phyloP scores from a whole-genome alignment of 345 rosid species.

The Sonneratia alba region DNA sequence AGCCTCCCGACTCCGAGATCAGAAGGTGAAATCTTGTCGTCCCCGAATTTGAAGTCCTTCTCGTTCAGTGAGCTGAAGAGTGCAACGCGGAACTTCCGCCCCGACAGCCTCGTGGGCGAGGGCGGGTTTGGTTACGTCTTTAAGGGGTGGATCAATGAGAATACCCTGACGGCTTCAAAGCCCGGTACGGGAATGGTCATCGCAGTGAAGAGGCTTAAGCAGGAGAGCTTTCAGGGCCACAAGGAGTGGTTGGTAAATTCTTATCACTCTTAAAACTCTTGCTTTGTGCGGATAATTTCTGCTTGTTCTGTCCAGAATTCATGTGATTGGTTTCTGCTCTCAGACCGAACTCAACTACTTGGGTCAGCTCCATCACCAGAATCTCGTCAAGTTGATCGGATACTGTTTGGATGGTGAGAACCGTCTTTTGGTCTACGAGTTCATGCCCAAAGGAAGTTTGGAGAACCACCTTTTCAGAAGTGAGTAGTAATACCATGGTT shows the following conservation, averaged over 20 bases:
- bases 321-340: constrained; percentile 23
- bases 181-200: constrained; percentile 89
- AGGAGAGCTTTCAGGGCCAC: constrained; percentile 96
- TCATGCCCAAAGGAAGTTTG: constrained; percentile 91
- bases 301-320: not conserved
- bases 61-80: constrained; percentile 63
- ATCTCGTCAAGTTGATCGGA: constrained; percentile 77
- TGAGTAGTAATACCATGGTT: constrained; percentile 21
- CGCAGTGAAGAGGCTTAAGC: constrained; percentile 85
- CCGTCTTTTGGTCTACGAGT: constrained; percentile 75
- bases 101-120: constrained; percentile 83
- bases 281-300: not conserved
- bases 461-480: constrained; percentile 62
- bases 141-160: constrained; percentile 85
- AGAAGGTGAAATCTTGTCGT: constrained; percentile 77
- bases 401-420: constrained; percentile 79
- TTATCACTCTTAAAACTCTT: not conserved
- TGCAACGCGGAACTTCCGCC: constrained; percentile 85
- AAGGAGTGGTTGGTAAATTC: constrained; percentile 85
- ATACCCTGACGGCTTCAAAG: constrained; percentile 45
- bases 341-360: constrained; percentile 93
- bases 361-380: constrained; percentile 85
- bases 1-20: constrained; percentile 68
- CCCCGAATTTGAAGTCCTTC: constrained; percentile 77
- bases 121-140: constrained; percentile 90